Evolutionary conservation across 352 stramenopile species (phyloP), one percentile per base, ranked within the genome.

Genomic region (Globisporangium heterothallicum): DNA sequence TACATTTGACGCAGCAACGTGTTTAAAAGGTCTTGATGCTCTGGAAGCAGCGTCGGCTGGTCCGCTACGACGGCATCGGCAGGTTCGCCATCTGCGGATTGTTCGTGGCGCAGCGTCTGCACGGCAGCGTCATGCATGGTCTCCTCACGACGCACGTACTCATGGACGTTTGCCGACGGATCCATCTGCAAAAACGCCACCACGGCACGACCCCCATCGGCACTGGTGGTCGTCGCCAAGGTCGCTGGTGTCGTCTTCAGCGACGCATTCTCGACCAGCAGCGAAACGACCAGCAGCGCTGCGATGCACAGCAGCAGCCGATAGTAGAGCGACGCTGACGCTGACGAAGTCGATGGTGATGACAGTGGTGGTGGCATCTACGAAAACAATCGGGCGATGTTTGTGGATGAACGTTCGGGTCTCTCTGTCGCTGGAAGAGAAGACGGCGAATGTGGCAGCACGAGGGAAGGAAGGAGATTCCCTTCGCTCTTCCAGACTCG

Each of bases 161-260:
- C 30, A 2, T 3, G 9, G 12, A 36, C 30, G 9, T 36, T 36
- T 8, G 30, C 30, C 30, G 30, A 13, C 2, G 30, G n/a, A n/a
- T n/a, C n/a, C 27, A 61, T 35, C 21, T 45, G 9, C 16, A 19
- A 24, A 26, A 52, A 57, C 26, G 59, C 48, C 30, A 18, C 36
- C 42, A 9, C 25, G 44, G 12, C 48, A 34, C 2, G 29, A 22
- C 14, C 56, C 58, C 8, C 49, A n/a, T 25, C 41, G 19, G 10
- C 45, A 35, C 25, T 44, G 32, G 10, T 40, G 53, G 12, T 49
- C 32, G 5, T 42, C 8, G 10, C 41, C 6, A 41, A 13, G 44
- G 9, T 36, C 30, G 30, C 12, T 13, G 30, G 9, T 16, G 30
- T 16, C 3, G 30, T 16, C 30, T 36, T 36, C 9, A 36, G 30